Conservation (phyloP, 306 rosid species). For the Prunus armeniaca region DNA sequence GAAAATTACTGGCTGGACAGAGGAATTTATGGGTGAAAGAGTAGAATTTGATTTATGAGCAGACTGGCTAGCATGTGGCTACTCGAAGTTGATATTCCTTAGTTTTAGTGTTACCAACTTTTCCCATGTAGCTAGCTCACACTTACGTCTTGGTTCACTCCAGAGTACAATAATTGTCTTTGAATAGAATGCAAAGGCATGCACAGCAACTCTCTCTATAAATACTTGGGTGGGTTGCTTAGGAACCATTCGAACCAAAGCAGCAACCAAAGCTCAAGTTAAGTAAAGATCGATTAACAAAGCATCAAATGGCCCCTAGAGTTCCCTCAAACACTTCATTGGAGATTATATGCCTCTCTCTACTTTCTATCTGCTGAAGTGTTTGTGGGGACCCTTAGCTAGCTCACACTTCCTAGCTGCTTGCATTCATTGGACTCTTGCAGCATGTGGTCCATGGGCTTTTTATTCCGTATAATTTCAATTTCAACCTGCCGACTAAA, state of each 20-base stretch:
- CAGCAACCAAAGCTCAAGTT: not conserved
- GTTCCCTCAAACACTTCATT: not conserved
- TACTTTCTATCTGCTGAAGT: not conserved
- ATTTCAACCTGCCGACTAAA: not conserved
- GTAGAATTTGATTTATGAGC: not conserved
- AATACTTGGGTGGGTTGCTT: not conserved
- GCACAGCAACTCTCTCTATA: not conserved
- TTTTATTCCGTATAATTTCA: not conserved
- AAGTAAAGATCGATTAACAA: not conserved
- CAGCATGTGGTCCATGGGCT: not conserved
- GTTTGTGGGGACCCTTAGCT: not conserved
- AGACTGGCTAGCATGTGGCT: not conserved
- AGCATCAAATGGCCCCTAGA: not conserved
- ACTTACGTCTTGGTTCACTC: not conserved
- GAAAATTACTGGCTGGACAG: not conserved
- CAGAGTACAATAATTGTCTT: too few relatives aligned
- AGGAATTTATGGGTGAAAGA: not conserved
- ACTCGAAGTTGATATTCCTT: not conserved
- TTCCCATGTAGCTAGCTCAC: not conserved
- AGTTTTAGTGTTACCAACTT: not conserved
- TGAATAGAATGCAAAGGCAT: not conserved
- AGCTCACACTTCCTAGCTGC: not conserved
- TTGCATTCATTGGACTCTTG: not conserved
- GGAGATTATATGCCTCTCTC: not conserved
- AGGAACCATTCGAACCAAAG: not conserved